phyloP scores from a whole-genome alignment of 306 rosid genomes.

The Urtica urens region DNA sequence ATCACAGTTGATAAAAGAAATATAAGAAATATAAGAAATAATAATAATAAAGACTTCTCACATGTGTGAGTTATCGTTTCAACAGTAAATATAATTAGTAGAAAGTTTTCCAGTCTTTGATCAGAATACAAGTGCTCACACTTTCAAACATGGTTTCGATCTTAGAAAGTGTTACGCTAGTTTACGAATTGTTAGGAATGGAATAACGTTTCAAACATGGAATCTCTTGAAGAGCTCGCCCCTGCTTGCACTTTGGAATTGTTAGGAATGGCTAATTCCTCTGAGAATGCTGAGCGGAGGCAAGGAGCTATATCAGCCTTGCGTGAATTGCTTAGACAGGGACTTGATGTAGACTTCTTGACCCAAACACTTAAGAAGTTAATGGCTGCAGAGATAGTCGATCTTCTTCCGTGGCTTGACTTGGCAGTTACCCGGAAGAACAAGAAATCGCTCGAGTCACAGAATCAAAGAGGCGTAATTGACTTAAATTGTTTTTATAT shows the following conservation, averaged over 20 bases:
- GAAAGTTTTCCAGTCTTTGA: too few species aligned
- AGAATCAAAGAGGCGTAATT: slow-evolving; percentile 73
- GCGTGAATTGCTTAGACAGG: slow-evolving; percentile 89
- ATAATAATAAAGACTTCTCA: too few species aligned
- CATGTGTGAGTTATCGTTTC: too few species aligned
- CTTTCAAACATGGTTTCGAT: too few species aligned
- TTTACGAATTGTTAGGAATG: too few species aligned
- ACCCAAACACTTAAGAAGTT: slow-evolving; percentile 68
- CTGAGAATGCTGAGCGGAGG: slow-evolving; percentile 69
- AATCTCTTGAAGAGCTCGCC: slow-evolving; percentile 97
- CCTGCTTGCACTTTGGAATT: slow-evolving; percentile 93
- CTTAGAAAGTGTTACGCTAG: too few species aligned
- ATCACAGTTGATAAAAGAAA: too few species aligned
- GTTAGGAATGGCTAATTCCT: slow-evolving; percentile 55
- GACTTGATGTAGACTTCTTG: slow-evolving; percentile 85
- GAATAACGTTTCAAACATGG: too few species aligned
- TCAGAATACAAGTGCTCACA: too few species aligned
- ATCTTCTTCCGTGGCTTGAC: slow-evolving; percentile 90
- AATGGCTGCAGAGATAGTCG: slow-evolving; percentile 71
- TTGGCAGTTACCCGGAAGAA: slow-evolving; percentile 70
- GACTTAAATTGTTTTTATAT: slow-evolving; percentile 69
- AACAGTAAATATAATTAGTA: too few species aligned
- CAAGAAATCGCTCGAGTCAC: slow-evolving; percentile 87
- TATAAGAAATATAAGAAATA: too few species aligned
- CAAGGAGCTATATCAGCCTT: slow-evolving; percentile 87